These are phyloP conservation scores for Didymella pinodella DNA, from an alignment of 2,329 filamentous ascomycete genomes.

Conservation along the genomic window DNA sequence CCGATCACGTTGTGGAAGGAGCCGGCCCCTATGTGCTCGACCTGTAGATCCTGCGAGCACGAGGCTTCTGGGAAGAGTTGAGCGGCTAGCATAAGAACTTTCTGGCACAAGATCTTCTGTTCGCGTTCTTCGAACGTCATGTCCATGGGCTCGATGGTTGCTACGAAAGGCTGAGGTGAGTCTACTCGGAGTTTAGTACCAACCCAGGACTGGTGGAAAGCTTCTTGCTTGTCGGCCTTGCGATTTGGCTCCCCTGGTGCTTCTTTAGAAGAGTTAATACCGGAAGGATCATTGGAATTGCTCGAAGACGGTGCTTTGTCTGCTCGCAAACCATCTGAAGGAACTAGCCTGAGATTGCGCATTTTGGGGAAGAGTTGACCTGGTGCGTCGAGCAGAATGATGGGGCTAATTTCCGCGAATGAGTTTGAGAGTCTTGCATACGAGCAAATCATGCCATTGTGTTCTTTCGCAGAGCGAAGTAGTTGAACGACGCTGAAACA, in stretches of 20 bases:
- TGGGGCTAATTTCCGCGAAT: not conserved
- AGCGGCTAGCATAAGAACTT: not conserved
- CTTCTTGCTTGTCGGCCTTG: not conserved
- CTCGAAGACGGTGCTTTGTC: not conserved
- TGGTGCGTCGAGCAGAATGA: not conserved
- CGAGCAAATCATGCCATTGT: not conserved
- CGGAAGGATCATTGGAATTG: not conserved
- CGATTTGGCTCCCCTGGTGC: not conserved
- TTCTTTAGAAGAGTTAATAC: not conserved
- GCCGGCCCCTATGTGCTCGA: not conserved
- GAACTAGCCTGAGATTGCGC: not conserved
- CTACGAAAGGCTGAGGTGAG: not conserved
- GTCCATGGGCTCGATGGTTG: not conserved
- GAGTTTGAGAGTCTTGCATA: not conserved
- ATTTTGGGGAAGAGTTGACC: not conserved
- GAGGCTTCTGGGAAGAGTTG: not conserved
- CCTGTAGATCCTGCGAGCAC: not conserved
- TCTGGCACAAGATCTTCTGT: not conserved
- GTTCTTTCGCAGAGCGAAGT: not conserved
- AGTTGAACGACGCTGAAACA: too few species aligned
- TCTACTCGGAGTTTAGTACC: not conserved
- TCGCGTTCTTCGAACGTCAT: not conserved
- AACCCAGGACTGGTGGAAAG: not conserved
- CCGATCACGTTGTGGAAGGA: slow-evolving; percentile 1
- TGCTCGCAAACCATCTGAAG: not conserved